phyloP scores from a whole-genome alignment of 306 rosid species.

The Morella rubra region DNA sequence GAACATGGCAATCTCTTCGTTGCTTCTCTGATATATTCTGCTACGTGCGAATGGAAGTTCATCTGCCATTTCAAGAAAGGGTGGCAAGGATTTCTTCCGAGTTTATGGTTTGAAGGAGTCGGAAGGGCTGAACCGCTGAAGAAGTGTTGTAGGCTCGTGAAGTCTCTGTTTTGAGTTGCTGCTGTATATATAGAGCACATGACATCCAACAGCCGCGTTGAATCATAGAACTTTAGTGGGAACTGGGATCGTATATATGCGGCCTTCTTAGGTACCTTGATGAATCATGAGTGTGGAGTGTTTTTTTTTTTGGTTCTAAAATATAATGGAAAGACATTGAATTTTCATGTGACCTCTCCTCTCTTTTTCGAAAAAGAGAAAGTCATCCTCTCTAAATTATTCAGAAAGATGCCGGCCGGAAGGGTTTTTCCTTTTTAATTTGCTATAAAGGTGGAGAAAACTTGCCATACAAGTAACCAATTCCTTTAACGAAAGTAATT shows the following conservation, averaged over 20 bases:
- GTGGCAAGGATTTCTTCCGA: neutral
- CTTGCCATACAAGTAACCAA: too few species aligned
- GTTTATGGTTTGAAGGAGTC: too few species aligned
- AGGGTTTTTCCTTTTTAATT: too few species aligned
- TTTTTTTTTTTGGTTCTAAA: neutral
- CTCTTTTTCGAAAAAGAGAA: too few species aligned
- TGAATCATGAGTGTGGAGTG: neutral
- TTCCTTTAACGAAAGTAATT: too few species aligned
- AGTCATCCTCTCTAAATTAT: too few species aligned
- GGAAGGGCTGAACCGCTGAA: too few species aligned
- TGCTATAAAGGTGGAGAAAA: too few species aligned
- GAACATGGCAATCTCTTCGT: constrained; percentile 35
- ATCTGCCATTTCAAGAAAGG: constrained; percentile 27
- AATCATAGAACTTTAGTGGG: neutral
- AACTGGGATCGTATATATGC: neutral
- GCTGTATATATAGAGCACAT: neutral
- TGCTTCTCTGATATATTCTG: constrained; percentile 27
- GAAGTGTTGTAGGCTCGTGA: too few species aligned
- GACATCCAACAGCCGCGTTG: neutral
- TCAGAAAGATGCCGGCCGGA: too few species aligned
- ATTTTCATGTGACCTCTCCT: too few species aligned
- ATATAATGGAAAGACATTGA: neutral
- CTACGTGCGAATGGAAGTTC: constrained; percentile 30
- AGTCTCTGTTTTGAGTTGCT: too few species aligned
- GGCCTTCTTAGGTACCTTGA: neutral